Base-by-base conservation (phyloP, 768 basidiomycete species). In the Epithele typhae region DNA sequence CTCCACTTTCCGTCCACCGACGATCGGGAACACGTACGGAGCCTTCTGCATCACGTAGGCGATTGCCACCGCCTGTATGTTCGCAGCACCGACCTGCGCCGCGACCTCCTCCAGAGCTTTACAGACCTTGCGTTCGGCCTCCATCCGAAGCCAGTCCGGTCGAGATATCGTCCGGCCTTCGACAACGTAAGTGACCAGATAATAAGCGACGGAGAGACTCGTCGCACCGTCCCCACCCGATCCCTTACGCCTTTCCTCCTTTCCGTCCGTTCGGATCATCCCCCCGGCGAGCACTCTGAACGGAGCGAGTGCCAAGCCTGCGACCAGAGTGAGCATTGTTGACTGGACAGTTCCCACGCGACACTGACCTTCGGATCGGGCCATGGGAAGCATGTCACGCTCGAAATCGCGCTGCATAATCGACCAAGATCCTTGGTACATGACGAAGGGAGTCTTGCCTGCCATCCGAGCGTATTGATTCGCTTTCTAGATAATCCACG, bases 11-110 rank as follows among this genome's bases (percentile, higher is more conserved):
- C 76, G 67, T 0, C 75, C 70, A 1, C 76, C 75, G n/a, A 77
- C 56, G 47, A 78, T 66, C 17, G 54, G 54, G 51, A 56, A 56
- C 1, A 56, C 74, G 43, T 66, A 76, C 0, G 73, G 70, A 1
- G 71, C 65, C 57, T 79, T 81, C 34, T 78, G 73, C 62, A 80
- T 64, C 8, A 79, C 62, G 46, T 78, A 79, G 14, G 76, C 75
- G 45, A 80, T 74, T 1, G 76, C 75, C 2, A 78, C 74, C 11
- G 54, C 38, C 27, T 48, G 49, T 43, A 59, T 50, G 36, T 22
- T 51, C 44, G 45, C 47, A 9, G 43, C 68, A 0, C 77, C 78
- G 10, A 79, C 65, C 52, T 80, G 73, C 11, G 56, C 52, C 3
- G 78, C 77, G 11, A 81, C 72, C 45, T 74, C 69, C 55, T 76